Percentiles rank a stretch among this genome's conserved stretches.
Evolutionary conservation across 1,139 yeast species (phyloP).

Genomic region (Lodderomyces pseudojiufengensis): DNA sequence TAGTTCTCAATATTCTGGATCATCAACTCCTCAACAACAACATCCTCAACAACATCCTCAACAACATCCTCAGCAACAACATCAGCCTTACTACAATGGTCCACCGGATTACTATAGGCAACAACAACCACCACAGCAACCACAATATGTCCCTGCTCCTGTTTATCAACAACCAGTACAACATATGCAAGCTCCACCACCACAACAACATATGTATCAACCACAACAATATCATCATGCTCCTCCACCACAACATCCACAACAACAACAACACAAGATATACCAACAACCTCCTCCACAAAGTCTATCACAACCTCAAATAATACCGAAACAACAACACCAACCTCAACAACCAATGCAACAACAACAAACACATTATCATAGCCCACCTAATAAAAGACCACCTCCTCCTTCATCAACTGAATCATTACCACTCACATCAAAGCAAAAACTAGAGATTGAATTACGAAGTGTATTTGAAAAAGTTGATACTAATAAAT

Average conservation of each 20-base stretch:
- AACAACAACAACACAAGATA: constrained; percentile 2
- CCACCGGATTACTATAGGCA: constrained; percentile 2
- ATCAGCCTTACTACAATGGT: background rate
- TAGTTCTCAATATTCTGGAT: background rate
- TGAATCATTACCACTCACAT: constrained; percentile 10
- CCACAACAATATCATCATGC: constrained; percentile 13
- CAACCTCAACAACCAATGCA: constrained; percentile 15
- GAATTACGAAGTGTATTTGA: constrained; percentile 55
- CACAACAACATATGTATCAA: constrained; percentile 13
- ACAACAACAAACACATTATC: constrained; percentile 14
- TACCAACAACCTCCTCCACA: constrained; percentile 13
- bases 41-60: constrained; percentile 4
- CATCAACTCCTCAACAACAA: constrained; percentile 5
- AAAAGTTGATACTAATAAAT: constrained; percentile 50
- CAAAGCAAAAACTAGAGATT: constrained; percentile 30
- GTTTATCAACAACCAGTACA: constrained; percentile 10
- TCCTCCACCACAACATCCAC: constrained; percentile 13
- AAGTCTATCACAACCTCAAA: constrained; percentile 14
- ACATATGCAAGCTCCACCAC: constrained; percentile 10
- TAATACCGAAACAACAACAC: constrained; percentile 13
- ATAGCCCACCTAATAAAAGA: constrained; percentile 7
- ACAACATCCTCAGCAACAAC: constrained; percentile 7
- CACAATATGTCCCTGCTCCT: constrained; percentile 7
- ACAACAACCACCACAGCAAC: constrained; percentile 4
- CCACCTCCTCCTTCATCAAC: constrained; percentile 3